Evolutionary conservation across 352 stramenopile genomes (phyloP), one percentile per base, ranked within the genome.

Genomic region (Elongisporangium senticosum): DNA sequence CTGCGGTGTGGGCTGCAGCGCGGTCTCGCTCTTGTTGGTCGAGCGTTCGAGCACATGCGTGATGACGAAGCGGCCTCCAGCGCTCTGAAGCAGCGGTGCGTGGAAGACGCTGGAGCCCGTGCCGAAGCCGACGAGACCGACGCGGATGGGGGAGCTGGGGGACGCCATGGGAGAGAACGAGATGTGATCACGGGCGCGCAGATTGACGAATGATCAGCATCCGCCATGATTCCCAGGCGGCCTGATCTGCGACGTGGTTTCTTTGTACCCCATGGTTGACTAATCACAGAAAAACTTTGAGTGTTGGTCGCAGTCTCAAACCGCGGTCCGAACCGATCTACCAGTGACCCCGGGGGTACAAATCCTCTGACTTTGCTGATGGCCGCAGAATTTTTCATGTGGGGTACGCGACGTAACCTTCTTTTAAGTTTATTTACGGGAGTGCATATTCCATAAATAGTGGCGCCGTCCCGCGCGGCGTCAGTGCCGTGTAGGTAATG

Each of bases 11-110:
- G 81, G 79, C 26, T 63, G 57, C 21, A 89, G 67, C 59, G 48
- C 56, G 39, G 65, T 61, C 33, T 43, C 33, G 63, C 82, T 91
- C 68, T 85, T 87, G 65, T 28, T 76, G 53, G 73, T 84, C 22
- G 79, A 87, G 56, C 82, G 82, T 63, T 91, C 82, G 48, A 91
- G 63, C 58, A 91, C 82, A 56, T 91, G 82, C 53, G 82, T 89
- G 69, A 91, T 73, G n/a, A 67, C 65, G 57, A 89, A 89, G 49
- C 73, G 66, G 28, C 67, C 70, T 15, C 33, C 33, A 14, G 69
- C 79, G 62, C 77, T 87, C 60, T 79, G 61, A 53, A 91, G 68
- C 60, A 91, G 64, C 28, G 82, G 82, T 53, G 79, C 74, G 59
- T 91, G 82, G 70, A 91, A 91, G 48, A 88, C 77, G 68, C 70